A percentile compares a stretch with the other conserved stretches of the same genome.
Conservation (phyloP, 257 asterid genomes). For the Scutellaria barbata region DNA sequence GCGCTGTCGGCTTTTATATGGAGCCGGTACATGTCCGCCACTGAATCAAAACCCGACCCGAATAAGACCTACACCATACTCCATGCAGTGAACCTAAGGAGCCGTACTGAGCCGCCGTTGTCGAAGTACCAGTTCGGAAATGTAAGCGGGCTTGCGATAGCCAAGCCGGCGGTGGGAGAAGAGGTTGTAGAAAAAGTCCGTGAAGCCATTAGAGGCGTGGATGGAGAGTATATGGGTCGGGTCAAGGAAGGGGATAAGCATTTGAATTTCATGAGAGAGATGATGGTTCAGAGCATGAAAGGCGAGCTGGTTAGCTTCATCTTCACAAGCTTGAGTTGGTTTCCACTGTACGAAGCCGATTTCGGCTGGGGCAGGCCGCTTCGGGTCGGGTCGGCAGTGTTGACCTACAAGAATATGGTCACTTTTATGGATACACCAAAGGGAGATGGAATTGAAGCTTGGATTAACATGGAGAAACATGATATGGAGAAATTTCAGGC, state of each 20-base stretch:
- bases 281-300: conserved; percentile 16
- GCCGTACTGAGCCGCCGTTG: conserved; percentile 41
- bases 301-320: conserved; percentile 43
- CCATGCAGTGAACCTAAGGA: conserved; percentile 52
- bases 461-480: conserved; percentile 43
- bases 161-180: conserved; percentile 29
- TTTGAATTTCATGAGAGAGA: conserved; percentile 33
- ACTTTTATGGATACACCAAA: conserved; percentile 39
- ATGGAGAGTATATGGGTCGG: conserved; percentile 34
- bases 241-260: conserved; percentile 38
- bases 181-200: conserved; percentile 36
- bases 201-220: conserved; percentile 40
- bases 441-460: conserved; percentile 55
- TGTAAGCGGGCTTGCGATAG: conserved; percentile 34
- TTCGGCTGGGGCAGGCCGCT: conserved; percentile 60
- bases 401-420: conserved; percentile 44
- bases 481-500: conserved; percentile 54
- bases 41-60: conserved; percentile 32
- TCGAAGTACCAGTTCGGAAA: conserved; percentile 46
- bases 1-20: conserved; percentile 55
- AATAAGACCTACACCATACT: conserved; percentile 34
- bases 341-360: conserved; percentile 52
- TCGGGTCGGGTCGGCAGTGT: conserved; percentile 45
- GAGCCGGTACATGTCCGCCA: conserved; percentile 41
- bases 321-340: conserved; percentile 46